Evolutionary conservation across 768 basidiomycete genomes (phyloP).

Genomic region (Crepidotus variabilis): DNA sequence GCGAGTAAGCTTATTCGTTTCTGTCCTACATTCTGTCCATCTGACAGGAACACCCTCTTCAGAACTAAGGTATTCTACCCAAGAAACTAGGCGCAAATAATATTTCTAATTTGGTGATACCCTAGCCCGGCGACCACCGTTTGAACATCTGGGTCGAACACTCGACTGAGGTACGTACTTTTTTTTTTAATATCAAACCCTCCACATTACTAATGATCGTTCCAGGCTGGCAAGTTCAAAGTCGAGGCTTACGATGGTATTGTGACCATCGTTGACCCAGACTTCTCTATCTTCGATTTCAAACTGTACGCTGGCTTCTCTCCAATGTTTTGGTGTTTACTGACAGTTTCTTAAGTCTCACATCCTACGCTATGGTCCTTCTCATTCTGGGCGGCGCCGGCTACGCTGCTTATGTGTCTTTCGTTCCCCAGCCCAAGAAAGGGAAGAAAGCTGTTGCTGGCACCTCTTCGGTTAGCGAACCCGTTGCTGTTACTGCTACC

Average conservation of each 20-base stretch:
- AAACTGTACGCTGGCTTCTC: conserved; percentile 57
- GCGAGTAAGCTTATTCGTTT: conserved; percentile 57
- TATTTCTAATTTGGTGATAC: not conserved
- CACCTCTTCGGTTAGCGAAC: conserved; percentile 43
- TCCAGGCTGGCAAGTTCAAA: conserved; percentile 55
- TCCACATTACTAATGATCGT: conserved; percentile 1
- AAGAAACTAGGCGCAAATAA: not conserved
- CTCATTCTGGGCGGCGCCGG: conserved; percentile 58
- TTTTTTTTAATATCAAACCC: not conserved
- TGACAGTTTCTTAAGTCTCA: conserved; percentile 33
- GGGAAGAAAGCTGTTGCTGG: conserved; percentile 41
- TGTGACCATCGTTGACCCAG: conserved; percentile 78
- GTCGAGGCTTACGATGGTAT: conserved; percentile 71
- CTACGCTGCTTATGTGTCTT: conserved; percentile 65
- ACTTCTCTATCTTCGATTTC: conserved; percentile 71
- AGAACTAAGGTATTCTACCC: conserved; percentile 56
- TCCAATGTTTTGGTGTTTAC: not conserved
- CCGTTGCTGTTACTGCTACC: conserved; percentile 59
- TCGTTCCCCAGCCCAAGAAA: conserved; percentile 64
- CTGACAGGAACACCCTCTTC: conserved; percentile 11
- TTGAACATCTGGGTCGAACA: conserved; percentile 79
- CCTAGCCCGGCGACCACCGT: conserved; percentile 70
- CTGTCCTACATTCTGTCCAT: not conserved
- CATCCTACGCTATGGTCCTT: conserved; percentile 68
- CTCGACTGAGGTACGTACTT: conserved; percentile 46